Base-by-base conservation (phyloP, 495 filamentous ascomycete species). In the Pyrenula massariospora region DNA sequence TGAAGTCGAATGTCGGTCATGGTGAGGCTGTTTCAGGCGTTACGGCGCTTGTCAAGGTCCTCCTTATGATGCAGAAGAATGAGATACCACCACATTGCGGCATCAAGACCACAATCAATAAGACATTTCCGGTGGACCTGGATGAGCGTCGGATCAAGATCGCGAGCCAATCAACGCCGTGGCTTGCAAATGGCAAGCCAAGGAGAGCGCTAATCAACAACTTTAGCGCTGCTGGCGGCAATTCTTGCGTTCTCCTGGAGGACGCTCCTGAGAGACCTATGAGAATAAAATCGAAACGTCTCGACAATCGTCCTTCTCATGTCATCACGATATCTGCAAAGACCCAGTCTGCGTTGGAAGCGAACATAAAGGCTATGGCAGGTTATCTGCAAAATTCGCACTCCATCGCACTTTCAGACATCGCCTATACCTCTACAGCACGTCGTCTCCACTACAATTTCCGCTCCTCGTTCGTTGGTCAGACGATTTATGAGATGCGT, bases 331-430 rank as follows among this genome's bases (percentile, higher is more conserved):
- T 64, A 2, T 69, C 72, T 1, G 71, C 59, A 10, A 64, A 63
- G 12, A 66, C 58, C n/a, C 50, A 52, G 20, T 25, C 55, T 1
- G 69, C 72, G 0, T 56, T 76, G 0, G 57, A 67, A 22, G 53
- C 49, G 10, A 75, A 74, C 53, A 25, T 72, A 0, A 22, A 61
- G 21, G 22, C 60, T 1, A 22, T 70, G 0, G 15, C 60, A 10
- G 21, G 57, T 2, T 86, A 78, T 67, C 70, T 89, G 56, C 71
- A 78, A 12, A 56, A 72, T 53, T 73, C 80, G 51, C 70, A 76
- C 8, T 5, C 5, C 50, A 52, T 19, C 50, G 8, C 50, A 8
- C 50, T 52, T 52, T 65, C 74, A 0, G 70, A 78, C 53, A 68
- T 74, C 53, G 60, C 71, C 2, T 74, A 74, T 59, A 74, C 71